phyloP scores from a whole-genome alignment of 139 green algal genomes.

The Chlamydomonas sp. region DNA sequence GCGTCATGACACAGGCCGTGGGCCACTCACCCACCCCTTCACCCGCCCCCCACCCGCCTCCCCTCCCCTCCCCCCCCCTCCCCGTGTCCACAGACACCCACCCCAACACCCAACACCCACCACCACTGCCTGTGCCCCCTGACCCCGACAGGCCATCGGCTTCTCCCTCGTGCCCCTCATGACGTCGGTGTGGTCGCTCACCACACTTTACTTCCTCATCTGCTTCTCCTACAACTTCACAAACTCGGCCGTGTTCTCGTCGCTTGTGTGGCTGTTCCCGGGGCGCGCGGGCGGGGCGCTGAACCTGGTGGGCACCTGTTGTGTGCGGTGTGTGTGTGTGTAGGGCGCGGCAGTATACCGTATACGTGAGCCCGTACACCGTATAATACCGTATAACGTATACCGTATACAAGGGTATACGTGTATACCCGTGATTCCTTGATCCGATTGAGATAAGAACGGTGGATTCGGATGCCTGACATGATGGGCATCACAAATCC shows the following conservation, averaged over 20 bases:
- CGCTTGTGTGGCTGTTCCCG: conserved; percentile 40
- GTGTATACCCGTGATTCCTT: too few relatives aligned
- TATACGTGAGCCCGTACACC: too few relatives aligned
- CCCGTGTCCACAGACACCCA: neutral
- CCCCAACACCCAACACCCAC: neutral
- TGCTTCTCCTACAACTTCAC: conserved; percentile 49
- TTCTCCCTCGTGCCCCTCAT: conserved; percentile 38
- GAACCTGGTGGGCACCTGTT: conserved; percentile 22
- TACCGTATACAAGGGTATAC: too few relatives aligned
- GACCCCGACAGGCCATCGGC: conserved; percentile 24
- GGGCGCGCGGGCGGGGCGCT: conserved; percentile 23
- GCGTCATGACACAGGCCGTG: too few relatives aligned
- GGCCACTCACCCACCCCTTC: too few relatives aligned
- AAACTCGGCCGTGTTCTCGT: conserved; percentile 37
- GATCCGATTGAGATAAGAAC: too few relatives aligned
- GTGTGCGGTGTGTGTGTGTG: neutral
- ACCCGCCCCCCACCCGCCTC: too few relatives aligned
- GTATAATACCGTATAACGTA: too few relatives aligned
- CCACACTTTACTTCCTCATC: conserved; percentile 32
- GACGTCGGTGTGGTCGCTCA: conserved; percentile 29
- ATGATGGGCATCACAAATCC: too few relatives aligned
- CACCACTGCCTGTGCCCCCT: neutral
- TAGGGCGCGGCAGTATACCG: too few relatives aligned
- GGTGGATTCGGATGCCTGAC: too few relatives aligned
- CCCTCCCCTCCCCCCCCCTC: neutral